These are phyloP conservation scores for Thyridium curvatum DNA, from an alignment of 2,329 filamentous ascomycete species.

Conservation along the genomic window DNA sequence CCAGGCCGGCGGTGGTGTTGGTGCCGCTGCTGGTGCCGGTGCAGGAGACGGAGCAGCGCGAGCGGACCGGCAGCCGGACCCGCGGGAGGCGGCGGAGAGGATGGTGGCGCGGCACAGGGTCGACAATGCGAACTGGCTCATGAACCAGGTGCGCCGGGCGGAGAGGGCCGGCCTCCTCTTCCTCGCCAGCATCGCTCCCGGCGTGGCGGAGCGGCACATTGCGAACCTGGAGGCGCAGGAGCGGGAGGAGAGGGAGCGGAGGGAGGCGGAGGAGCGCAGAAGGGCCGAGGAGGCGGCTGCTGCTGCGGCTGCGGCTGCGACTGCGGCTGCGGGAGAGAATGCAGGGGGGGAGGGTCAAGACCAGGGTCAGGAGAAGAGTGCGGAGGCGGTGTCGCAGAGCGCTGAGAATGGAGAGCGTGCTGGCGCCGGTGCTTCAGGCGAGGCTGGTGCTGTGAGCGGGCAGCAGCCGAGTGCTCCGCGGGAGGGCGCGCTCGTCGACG, in stretches of 20 bases:
- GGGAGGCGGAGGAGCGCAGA: conserved; percentile 18
- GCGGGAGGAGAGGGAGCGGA: conserved; percentile 34
- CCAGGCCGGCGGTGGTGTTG: too few relatives aligned
- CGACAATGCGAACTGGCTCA: conserved; percentile 41
- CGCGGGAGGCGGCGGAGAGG: conserved; percentile 46
- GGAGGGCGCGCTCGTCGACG: too few relatives aligned
- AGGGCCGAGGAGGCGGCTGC: conserved; percentile 29
- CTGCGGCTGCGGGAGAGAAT: conserved; percentile 3
- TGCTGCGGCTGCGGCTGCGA: conserved; percentile 19
- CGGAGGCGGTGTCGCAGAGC: neutral
- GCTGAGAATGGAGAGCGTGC: neutral
- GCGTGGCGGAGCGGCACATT: conserved; percentile 60
- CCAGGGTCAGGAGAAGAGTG: neutral
- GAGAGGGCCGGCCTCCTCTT: conserved; percentile 58
- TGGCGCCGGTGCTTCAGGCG: too few relatives aligned
- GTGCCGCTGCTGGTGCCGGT: too few relatives aligned
- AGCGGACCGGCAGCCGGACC: conserved; percentile 26
- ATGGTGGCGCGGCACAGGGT: conserved; percentile 40
- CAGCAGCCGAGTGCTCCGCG: too few relatives aligned
- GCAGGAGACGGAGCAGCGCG: conserved; percentile 3
- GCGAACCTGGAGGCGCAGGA: conserved; percentile 48
- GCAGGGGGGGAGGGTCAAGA: neutral
- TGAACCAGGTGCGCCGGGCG: conserved; percentile 43
- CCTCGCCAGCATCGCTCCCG: conserved; percentile 59
- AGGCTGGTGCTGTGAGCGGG: too few relatives aligned